Base-by-base conservation (phyloP, 768 basidiomycete genomes). In the Chiua virens region DNA sequence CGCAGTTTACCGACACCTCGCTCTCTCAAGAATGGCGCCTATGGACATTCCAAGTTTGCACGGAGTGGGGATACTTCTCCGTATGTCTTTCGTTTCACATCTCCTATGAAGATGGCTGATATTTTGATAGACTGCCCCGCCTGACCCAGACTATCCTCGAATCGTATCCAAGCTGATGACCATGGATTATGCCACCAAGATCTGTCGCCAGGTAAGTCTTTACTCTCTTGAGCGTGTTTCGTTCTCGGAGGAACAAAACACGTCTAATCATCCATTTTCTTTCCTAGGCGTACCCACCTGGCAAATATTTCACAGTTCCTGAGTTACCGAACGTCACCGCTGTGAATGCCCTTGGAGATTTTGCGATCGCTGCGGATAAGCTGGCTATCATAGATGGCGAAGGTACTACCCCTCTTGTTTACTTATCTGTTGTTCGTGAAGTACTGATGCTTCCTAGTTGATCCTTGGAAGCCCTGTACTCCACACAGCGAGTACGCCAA, bases 41-140 rank as follows among this genome's bases (percentile, higher is more conserved):
- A 13, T 98, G 95, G 95, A 58, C 75, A 6, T 96, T 92, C 78
- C 94, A 92, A 71, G 89, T 92, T 46, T 94, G 92, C 74, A 93
- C 91, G 0, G 82, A 96, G 61, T 98, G 96, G 96, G 96, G 94
- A 3, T 99, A 92, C 69, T 94, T 96, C 66, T 84, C 78, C 27
- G 91, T 89, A 59, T 30, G 81, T 63, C 9, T n/a, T n/a, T n/a
- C 3, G 20, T 32, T 45, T 37, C 21, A 25, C 27, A 8, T 20
- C 10, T 30, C n/a, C 30, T 15, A 22, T 27, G 18, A 41, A 9
- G 37, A 35, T 36, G 22, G 43, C 42, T 22, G 40, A 28, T 9
- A 36, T 32, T 17, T 28, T 46, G 13, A 2, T 47, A 92, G 88
- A 85, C 86, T 13, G 80, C 89, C 2, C 90, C 90, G 4, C 87